These are phyloP conservation scores for Fraxinus excelsior DNA, from an alignment of 257 asterid genomes.

Conservation along the genomic window DNA sequence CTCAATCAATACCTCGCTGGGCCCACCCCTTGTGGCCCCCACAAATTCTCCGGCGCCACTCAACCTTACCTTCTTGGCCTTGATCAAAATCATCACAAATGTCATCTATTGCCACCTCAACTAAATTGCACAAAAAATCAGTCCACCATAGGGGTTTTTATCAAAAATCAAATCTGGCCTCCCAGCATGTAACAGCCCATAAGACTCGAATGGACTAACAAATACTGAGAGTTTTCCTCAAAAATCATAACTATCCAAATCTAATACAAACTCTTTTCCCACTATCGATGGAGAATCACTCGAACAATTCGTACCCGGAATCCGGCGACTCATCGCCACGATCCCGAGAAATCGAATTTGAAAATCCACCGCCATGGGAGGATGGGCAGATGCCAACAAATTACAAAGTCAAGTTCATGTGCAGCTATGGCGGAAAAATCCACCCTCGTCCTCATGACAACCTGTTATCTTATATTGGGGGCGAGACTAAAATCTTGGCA, in stretches of 20 bases:
- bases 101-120: not conserved
- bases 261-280: not conserved
- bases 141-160: not conserved
- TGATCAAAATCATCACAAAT: no score
- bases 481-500: slow-evolving; percentile 89
- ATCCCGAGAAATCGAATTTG: slow-evolving; percentile 87
- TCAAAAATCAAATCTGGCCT: not conserved
- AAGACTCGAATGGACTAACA: slow-evolving; percentile 13
- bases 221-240: not conserved
- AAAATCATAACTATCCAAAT: not conserved
- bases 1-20: no score
- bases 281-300: slow-evolving; percentile 57
- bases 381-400: slow-evolving; percentile 52
- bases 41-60: no score
- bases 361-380: slow-evolving; percentile 81
- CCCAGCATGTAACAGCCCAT: not conserved
- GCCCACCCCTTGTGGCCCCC: no score
- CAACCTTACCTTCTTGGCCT: no score
- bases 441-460: slow-evolving; percentile 92
- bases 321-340: slow-evolving; percentile 94
- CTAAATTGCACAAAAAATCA: not conserved
- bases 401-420: slow-evolving; percentile 78
- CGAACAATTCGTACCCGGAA: slow-evolving; percentile 71
- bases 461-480: slow-evolving; percentile 78
- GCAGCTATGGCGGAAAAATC: slow-evolving; percentile 94